Base-by-base conservation (phyloP, 2,329 filamentous ascomycete genomes). In the Diaporthe eres region DNA sequence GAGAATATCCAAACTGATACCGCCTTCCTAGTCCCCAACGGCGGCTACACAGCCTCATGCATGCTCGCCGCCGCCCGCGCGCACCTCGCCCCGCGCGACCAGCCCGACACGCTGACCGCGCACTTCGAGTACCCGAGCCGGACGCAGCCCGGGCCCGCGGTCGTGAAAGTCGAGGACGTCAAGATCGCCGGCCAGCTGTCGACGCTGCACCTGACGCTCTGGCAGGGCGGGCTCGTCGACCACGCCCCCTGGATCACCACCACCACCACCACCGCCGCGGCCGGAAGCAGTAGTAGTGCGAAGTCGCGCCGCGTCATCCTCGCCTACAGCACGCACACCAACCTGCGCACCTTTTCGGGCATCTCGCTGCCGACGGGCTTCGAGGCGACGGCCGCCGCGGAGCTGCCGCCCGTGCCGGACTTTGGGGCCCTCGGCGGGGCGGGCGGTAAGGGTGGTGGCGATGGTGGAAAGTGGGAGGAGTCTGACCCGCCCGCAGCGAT, bases 41-140 rank as follows among this genome's bases (percentile, higher is more conserved):
- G 87, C 75, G 87, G 87, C 55, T 88, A 87, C 74, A 83, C 87
- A 1, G 84, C 86, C 6, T 82, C 84, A 22, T 82, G 85, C 65
- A 82, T 88, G 67, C 79, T 87, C 53, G 78, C 81, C 4, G 84
- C 82, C 3, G 83, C 83, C 10, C 80, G 78, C 17, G 75, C 78
- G 3, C 85, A 87, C 74, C 81, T 87, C 22, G 67, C 77, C 22
- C 70, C 79, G 1, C 80, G 80, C 3, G 78, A 80, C 25, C 86
- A 87, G 57, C 80, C 83, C 0, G 83, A 87, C 77, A 82, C 85
- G 3, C 77, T 87, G 28, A 81, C 83, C 2, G 82, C 83, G 0
- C 84, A 87, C 71, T 85, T 87, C 76, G 82, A 86, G 63, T 88
- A 85, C 74, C 80, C 87, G 57, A 81, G 79, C 60, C 84, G 85